Conservation (phyloP, 1,139 yeast genomes). For the Spathaspora sp. region DNA sequence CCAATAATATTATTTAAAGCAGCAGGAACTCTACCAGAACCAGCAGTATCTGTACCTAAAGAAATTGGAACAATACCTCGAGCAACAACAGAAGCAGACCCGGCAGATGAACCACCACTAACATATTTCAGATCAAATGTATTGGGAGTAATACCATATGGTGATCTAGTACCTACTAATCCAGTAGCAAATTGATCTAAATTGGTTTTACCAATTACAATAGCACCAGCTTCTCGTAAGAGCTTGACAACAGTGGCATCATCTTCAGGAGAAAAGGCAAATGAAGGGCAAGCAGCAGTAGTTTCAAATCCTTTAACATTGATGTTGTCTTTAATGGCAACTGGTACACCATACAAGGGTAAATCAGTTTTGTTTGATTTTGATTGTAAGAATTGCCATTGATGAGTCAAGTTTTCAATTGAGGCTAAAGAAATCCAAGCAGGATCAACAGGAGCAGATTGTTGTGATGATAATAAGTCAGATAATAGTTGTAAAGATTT, state of each 20-base stretch:
- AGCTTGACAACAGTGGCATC: slow-evolving; percentile 76
- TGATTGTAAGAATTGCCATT: slow-evolving; percentile 76
- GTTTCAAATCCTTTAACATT: slow-evolving; percentile 81
- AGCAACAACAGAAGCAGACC: slow-evolving; percentile 90
- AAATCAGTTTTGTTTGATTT: slow-evolving; percentile 50
- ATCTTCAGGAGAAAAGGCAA: slow-evolving; percentile 58
- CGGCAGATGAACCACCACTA: slow-evolving; percentile 93
- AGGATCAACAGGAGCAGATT: slow-evolving; percentile 56
- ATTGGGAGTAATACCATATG: slow-evolving; percentile 84
- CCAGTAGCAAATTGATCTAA: slow-evolving; percentile 98
- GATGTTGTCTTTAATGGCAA: slow-evolving; percentile 92
- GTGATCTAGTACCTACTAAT: slow-evolving; percentile 90
- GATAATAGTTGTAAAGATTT: slow-evolving; percentile 55
- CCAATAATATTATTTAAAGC: slow-evolving; percentile 89
- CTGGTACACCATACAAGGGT: slow-evolving; percentile 87
- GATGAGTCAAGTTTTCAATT: slow-evolving; percentile 60
- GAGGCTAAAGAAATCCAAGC: slow-evolving; percentile 88
- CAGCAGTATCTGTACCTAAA: slow-evolving; percentile 98
- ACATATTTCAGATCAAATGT: slow-evolving; percentile 76
- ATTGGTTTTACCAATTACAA: slow-evolving; percentile 88
- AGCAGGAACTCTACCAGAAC: slow-evolving; percentile 98
- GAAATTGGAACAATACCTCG: slow-evolving; percentile 86
- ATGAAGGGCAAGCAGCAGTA: slow-evolving; percentile 94
- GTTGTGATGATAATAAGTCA: slow-evolving; percentile 48
- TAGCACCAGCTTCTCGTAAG: slow-evolving; percentile 82